Conservation (phyloP, 176 grass and related monocot species). For the Lolium multiflorum region DNA sequence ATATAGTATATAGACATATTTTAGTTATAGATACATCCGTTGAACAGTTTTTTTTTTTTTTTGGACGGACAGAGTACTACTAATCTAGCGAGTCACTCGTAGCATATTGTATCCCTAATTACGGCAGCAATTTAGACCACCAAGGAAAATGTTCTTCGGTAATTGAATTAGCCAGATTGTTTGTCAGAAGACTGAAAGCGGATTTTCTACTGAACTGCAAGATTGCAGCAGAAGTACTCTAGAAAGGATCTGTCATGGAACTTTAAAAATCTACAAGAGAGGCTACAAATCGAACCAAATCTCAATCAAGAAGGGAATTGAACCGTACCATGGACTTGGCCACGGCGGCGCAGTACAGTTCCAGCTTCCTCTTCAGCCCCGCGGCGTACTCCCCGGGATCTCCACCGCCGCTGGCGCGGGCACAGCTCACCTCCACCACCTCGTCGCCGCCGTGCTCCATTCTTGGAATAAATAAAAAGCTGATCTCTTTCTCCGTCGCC, state of each 20-base stretch:
- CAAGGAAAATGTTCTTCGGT: neutral
- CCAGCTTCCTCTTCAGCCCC: constrained; percentile 79
- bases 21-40: too few species aligned
- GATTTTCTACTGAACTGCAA: neutral
- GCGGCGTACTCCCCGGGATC: constrained; percentile 58
- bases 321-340: constrained; percentile 69
- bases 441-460: constrained; percentile 47
- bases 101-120: neutral
- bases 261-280: neutral
- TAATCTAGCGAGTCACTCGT: too few species aligned
- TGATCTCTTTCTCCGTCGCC: neutral
- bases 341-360: constrained; percentile 84
- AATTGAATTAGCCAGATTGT: neutral
- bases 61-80: too few species aligned
- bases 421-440: constrained; percentile 47
- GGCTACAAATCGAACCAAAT: neutral
- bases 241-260: neutral
- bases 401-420: constrained; percentile 23
- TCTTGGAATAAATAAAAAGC: neutral
- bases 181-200: neutral
- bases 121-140: neutral
- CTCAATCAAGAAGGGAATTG: neutral
- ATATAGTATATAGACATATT: too few species aligned
- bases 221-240: neutral
- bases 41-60: too few species aligned